Evolutionary conservation across 306 rosid species (phyloP).

Genomic region (Cicer yamashitae): DNA sequence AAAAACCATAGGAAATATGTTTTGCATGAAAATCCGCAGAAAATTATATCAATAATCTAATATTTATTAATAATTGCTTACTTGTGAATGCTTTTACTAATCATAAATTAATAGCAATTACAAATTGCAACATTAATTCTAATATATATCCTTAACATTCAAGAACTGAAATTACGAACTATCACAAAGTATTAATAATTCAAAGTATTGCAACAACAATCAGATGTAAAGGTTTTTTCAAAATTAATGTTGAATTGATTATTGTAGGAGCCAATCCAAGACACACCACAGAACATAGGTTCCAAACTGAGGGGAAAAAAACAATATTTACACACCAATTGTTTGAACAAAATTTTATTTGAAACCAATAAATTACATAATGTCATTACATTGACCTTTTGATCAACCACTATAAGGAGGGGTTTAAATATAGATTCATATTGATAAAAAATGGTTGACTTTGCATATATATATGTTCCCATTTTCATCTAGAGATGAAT

Average conservation of each 20-base stretch:
- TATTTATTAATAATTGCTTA: too few species aligned
- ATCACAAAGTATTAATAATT: too few species aligned
- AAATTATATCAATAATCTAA: too few species aligned
- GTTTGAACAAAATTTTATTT: slow-evolving; percentile 44
- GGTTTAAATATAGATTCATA: slow-evolving; percentile 22
- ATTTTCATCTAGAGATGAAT: slow-evolving; percentile 78
- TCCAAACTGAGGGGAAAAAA: slow-evolving; percentile 7
- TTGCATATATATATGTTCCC: slow-evolving; percentile 59
- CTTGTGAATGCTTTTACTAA: too few species aligned
- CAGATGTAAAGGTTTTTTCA: too few species aligned
- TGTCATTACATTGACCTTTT: slow-evolving; percentile 54
- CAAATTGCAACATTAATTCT: too few species aligned
- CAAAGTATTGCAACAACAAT: too few species aligned
- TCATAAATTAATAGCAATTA: too few species aligned
- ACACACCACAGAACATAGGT: slow-evolving; percentile 9
- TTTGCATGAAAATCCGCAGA: too few species aligned
- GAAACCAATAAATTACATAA: slow-evolving; percentile 50
- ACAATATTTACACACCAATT: slow-evolving; percentile 39
- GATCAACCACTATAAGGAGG: slow-evolving; percentile 51
- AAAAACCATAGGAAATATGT: too few species aligned
- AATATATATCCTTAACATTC: too few species aligned
- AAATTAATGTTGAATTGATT: slow-evolving; percentile 8
- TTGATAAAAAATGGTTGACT: slow-evolving; percentile 37
- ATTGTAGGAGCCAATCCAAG: not conserved
- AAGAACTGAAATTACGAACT: too few species aligned